phyloP scores from a whole-genome alignment of 495 filamentous ascomycete genomes.

The Xylaria nigripes region DNA sequence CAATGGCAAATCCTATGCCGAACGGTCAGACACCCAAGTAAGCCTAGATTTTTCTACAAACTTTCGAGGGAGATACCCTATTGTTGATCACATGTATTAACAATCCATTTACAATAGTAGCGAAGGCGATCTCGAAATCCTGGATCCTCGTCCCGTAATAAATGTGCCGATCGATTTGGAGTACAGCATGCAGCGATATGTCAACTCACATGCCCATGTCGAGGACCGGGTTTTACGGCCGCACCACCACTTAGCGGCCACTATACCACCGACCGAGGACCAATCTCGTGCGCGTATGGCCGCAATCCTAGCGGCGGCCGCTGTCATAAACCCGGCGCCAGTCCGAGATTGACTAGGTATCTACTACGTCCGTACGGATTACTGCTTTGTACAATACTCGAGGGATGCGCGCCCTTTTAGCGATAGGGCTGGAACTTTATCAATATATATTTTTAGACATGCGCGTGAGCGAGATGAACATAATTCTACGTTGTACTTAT shows the following conservation, averaged over 20 bases:
- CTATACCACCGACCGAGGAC: conserved; percentile 20
- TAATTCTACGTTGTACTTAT: no score
- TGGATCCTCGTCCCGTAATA: conserved; percentile 13
- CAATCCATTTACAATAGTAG: background rate
- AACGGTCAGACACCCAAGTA: conserved; percentile 20
- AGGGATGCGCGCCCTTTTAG: no score
- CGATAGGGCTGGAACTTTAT: no score
- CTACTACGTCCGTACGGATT: no score
- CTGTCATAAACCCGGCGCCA: background rate
- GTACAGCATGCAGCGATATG: conserved; percentile 23
- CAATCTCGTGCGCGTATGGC: conserved; percentile 24
- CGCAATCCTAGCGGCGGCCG: conserved; percentile 11
- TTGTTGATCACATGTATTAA: background rate
- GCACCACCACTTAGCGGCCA: conserved; percentile 8
- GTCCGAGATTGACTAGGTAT: conserved; percentile 5
- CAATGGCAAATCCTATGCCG: conserved; percentile 13
- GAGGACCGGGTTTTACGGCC: conserved; percentile 19
- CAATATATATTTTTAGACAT: no score
- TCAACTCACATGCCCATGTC: conserved; percentile 23
- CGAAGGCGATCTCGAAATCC: conserved; percentile 10
- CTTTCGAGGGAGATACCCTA: background rate
- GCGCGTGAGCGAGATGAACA: no score
- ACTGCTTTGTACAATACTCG: no score
- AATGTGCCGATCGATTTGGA: conserved; percentile 18
- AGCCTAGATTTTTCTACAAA: background rate